A percentile compares a stretch with the other conserved stretches of the same genome.
phyloP scores from a whole-genome alignment of 2,329 filamentous ascomycete species.

The Fusarium agapanthi region DNA sequence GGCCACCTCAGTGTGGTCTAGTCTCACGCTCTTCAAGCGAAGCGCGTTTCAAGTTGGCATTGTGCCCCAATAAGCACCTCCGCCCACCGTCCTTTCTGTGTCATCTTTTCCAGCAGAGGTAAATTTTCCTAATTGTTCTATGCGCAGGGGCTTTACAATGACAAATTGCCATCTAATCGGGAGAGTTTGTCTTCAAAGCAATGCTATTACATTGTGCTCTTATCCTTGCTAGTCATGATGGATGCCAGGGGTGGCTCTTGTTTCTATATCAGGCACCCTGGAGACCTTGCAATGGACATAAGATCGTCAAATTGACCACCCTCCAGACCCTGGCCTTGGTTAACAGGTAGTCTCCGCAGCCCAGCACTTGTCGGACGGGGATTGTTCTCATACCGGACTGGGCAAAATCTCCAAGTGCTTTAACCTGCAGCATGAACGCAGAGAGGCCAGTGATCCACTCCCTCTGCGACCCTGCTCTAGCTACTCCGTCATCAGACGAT shows the following conservation, averaged over 20 bases:
- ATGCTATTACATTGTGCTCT: conserved; percentile 27
- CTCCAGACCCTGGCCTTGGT: conserved; percentile 50
- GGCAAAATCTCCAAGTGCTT: conserved; percentile 42
- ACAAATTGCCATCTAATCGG: conserved; percentile 40
- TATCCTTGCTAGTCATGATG: conserved; percentile 38
- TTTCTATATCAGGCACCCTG: conserved; percentile 61
- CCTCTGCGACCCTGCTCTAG: conserved; percentile 40
- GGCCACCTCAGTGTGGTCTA: conserved; percentile 39
- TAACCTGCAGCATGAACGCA: conserved; percentile 44
- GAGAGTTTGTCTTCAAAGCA: conserved; percentile 32
- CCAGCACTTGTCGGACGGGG: conserved; percentile 37
- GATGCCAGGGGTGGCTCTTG: conserved; percentile 46
- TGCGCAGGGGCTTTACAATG: conserved; percentile 32
- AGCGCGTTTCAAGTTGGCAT: conserved; percentile 41
- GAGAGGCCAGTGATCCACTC: conserved; percentile 41
- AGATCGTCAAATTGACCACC: conserved; percentile 68
- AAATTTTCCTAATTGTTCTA: conserved; percentile 27
- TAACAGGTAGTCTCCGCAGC: conserved; percentile 49
- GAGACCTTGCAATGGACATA: conserved; percentile 58
- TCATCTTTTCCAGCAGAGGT: conserved; percentile 30
- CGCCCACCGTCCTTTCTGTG: conserved; percentile 31
- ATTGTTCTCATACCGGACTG: conserved; percentile 38
- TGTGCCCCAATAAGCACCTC: conserved; percentile 39
- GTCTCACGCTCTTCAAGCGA: conserved; percentile 38
- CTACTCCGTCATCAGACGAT: conserved; percentile 45